These are phyloP conservation scores for Solanum medicagineum DNA, from an alignment of 257 asterid species.

Conservation along the genomic window DNA sequence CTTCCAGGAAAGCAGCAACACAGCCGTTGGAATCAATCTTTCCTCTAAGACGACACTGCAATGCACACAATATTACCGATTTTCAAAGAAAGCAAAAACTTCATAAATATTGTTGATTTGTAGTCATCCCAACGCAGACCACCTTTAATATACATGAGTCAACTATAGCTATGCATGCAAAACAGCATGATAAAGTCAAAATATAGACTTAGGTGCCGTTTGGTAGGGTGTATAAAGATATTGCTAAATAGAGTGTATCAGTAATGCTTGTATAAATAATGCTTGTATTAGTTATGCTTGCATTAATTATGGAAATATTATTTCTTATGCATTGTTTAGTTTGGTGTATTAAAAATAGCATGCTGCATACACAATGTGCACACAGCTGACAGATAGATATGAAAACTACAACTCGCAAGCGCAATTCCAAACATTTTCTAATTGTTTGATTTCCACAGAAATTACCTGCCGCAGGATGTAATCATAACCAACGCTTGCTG, in stretches of 20 bases:
- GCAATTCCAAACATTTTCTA: not conserved
- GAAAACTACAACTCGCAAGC: not conserved
- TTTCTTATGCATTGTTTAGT: too few species aligned
- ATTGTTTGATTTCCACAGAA: not conserved
- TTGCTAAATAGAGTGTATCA: too few species aligned
- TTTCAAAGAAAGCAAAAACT: not conserved
- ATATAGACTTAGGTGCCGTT: not conserved
- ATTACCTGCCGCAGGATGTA: conserved; percentile 66
- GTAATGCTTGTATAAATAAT: too few species aligned
- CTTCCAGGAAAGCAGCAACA: conserved; percentile 11
- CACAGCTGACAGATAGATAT: not conserved
- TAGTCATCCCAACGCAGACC: not conserved
- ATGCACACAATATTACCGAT: not conserved
- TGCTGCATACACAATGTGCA: too few species aligned
- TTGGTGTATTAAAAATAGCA: too few species aligned
- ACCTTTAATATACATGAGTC: not conserved
- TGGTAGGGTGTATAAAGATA: too few species aligned
- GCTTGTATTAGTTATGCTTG: too few species aligned
- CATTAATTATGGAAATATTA: too few species aligned
- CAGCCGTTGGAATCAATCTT: conserved; percentile 11
- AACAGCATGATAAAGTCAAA: not conserved
- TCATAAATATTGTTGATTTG: not conserved
- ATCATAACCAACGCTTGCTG: conserved; percentile 71
- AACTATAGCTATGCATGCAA: not conserved
- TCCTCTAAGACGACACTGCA: conserved; percentile 13